Conservation (phyloP, 129 eudicot genomes). For the Flaveria sonorensis region DNA sequence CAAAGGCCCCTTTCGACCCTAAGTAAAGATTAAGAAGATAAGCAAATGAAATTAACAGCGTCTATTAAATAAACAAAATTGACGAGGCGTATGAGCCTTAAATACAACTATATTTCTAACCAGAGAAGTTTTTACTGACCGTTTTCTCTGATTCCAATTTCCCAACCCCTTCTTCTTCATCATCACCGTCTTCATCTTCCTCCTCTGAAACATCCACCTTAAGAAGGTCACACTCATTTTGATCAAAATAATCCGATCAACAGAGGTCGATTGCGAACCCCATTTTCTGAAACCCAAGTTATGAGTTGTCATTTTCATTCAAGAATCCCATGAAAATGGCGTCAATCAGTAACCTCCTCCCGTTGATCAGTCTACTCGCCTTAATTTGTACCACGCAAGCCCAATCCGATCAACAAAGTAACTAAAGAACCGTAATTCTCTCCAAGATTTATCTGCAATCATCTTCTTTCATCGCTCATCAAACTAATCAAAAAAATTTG, state of each 20-base stretch:
- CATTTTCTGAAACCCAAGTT: slow-evolving; percentile 4
- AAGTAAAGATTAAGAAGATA: neutral
- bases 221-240: neutral
- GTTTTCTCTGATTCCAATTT: neutral
- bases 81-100: neutral
- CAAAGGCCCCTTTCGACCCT: too few species aligned
- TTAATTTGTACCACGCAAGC: neutral
- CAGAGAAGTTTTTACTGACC: neutral
- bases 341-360: slow-evolving; percentile 26
- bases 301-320: slow-evolving; percentile 18
- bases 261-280: neutral
- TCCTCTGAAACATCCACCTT: neutral
- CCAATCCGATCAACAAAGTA: slow-evolving; percentile 36
- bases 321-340: slow-evolving; percentile 30
- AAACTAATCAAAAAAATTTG: neutral
- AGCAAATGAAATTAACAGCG: neutral
- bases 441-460: slow-evolving; percentile 12
- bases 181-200: neutral
- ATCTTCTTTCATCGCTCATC: neutral
- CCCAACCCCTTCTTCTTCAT: neutral
- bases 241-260: neutral
- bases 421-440: neutral
- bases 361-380: slow-evolving; percentile 3
- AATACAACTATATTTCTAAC: neutral
- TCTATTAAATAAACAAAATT: too few species aligned